Evolutionary conservation across 2,329 filamentous ascomycete genomes (phyloP).

Genomic region (Penicillium sp.): DNA sequence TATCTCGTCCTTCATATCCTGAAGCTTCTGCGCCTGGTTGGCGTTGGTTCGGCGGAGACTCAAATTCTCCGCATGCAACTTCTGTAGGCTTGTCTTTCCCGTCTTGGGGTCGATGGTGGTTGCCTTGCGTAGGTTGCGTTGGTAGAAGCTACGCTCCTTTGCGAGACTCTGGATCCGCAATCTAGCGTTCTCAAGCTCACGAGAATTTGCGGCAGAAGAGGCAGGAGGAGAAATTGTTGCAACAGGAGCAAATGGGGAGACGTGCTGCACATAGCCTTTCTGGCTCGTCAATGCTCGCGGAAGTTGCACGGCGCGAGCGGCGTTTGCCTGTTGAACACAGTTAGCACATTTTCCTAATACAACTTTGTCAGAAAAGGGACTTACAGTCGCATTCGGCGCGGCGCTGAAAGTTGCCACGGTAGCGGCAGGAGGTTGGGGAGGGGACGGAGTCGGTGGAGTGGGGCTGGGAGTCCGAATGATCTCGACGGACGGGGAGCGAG

Average conservation of each 20-base stretch:
- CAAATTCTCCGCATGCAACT: slow-evolving; percentile 11
- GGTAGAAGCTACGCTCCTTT: slow-evolving; percentile 29
- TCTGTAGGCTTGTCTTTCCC: slow-evolving; percentile 24
- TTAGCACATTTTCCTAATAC: background rate
- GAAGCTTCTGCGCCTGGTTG: background rate
- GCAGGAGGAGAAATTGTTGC: background rate
- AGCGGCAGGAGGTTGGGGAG: background rate
- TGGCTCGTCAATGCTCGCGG: background rate
- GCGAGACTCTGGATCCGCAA: slow-evolving; percentile 14
- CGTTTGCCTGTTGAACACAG: background rate
- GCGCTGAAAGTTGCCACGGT: background rate
- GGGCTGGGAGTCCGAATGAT: background rate
- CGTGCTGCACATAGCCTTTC: background rate
- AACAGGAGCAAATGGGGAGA: background rate
- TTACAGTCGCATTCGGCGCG: background rate
- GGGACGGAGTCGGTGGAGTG: background rate
- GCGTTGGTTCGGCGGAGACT: background rate
- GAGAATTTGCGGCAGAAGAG: background rate
- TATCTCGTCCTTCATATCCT: background rate
- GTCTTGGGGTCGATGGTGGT: slow-evolving; percentile 24
- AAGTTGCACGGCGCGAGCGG: background rate
- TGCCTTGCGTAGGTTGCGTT: slow-evolving; percentile 22
- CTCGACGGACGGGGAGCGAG: background rate
- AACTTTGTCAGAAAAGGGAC: background rate
- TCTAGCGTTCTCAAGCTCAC: background rate